phyloP scores from a whole-genome alignment of 768 basidiomycete species.

The Boletus sp. region DNA sequence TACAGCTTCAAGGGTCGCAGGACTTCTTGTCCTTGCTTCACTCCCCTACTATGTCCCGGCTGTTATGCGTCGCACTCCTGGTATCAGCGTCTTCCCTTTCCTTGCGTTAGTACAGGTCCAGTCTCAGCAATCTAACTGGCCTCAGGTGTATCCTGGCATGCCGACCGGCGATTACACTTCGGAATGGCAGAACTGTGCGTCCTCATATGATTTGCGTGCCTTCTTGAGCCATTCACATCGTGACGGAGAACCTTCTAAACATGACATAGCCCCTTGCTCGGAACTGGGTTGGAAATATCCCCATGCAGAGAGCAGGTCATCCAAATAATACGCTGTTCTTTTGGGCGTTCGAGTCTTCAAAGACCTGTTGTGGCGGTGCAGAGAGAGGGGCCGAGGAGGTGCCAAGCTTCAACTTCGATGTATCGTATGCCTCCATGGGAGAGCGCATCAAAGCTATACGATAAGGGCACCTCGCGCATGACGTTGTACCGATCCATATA shows the following conservation, averaged over 20 bases:
- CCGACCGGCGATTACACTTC: slow-evolving; percentile 48
- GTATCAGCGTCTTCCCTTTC: neutral
- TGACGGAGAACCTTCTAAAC: slow-evolving; percentile 56
- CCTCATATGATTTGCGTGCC: no score
- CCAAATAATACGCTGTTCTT: slow-evolving; percentile 69
- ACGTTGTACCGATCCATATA: no score
- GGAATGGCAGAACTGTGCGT: slow-evolving; percentile 62
- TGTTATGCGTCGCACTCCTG: neutral
- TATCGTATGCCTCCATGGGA: no score
- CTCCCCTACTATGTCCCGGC: neutral
- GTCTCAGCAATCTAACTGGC: slow-evolving; percentile 22
- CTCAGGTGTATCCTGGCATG: slow-evolving; percentile 42
- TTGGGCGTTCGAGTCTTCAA: slow-evolving; percentile 55
- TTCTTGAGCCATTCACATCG: slow-evolving; percentile 26
- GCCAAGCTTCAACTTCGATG: no score
- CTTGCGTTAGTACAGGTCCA: neutral
- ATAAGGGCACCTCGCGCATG: no score
- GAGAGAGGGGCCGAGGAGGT: no score
- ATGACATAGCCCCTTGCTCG: slow-evolving; percentile 49
- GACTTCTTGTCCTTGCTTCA: neutral
- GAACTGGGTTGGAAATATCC: slow-evolving; percentile 62
- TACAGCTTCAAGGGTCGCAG: no score
- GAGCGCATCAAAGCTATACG: no score
- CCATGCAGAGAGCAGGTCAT: slow-evolving; percentile 58
- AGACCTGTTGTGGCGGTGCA: no score